Conservation (phyloP, 805 yeast genomes). For the Clavispora vitiphila region DNA sequence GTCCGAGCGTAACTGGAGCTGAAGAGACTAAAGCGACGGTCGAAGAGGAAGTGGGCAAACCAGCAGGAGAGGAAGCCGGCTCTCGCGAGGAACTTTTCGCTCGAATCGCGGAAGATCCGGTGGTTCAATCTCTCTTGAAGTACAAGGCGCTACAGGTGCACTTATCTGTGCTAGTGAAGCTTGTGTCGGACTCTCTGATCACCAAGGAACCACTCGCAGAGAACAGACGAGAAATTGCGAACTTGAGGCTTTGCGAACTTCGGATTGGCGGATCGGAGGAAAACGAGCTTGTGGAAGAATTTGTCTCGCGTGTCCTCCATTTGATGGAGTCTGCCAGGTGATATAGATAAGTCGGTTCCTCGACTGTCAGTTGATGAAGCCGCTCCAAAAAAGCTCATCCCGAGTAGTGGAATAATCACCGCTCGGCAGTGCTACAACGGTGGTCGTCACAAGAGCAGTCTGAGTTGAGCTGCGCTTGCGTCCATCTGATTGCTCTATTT, state of each 20-base stretch:
- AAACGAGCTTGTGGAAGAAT: slow-evolving; percentile 68
- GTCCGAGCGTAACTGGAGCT: too few relatives aligned
- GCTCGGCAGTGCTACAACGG: too few relatives aligned
- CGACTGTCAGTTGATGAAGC: too few relatives aligned
- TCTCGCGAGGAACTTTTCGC: not conserved
- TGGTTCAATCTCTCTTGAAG: slow-evolving; percentile 41
- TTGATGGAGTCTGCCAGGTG: slow-evolving; percentile 15
- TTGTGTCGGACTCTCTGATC: slow-evolving; percentile 42
- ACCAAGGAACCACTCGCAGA: slow-evolving; percentile 49
- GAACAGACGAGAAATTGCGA: slow-evolving; percentile 54
- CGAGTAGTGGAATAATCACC: too few relatives aligned
- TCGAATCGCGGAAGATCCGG: slow-evolving; percentile 31
- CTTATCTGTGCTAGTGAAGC: slow-evolving; percentile 42
- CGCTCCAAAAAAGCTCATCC: too few relatives aligned
- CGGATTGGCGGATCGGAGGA: slow-evolving; percentile 62
- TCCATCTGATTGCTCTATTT: too few relatives aligned
- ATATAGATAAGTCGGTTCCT: too few relatives aligned
- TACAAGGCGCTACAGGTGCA: slow-evolving; percentile 56
- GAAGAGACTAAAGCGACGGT: not conserved
- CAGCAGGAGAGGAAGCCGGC: not conserved
- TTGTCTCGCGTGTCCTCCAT: slow-evolving; percentile 41
- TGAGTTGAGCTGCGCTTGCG: too few relatives aligned
- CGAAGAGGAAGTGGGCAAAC: not conserved
- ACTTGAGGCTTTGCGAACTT: slow-evolving; percentile 54
- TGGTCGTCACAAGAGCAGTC: too few relatives aligned